Base-by-base conservation (phyloP, 768 basidiomycete species). In the Lactarius hatsudake region DNA sequence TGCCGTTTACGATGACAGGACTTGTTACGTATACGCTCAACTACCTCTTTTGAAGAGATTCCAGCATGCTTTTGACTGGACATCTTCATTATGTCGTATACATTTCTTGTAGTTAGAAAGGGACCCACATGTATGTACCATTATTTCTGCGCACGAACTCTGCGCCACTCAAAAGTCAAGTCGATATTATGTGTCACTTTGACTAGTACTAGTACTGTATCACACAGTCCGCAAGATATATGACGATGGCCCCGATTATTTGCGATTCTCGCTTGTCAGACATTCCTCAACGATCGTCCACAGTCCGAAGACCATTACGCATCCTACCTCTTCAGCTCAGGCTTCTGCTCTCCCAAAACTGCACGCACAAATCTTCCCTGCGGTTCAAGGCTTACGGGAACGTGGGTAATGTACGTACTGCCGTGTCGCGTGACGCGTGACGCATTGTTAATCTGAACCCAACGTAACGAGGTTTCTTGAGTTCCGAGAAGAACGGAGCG, bases 1-100 rank as follows among this genome's bases (percentile, higher is more conserved):
- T 71, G 69, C 68, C 64, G n/a, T 58, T 71, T 51, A 71, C 69
- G 1, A 65, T 71, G 61, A 71, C 67, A 2, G 69, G 67, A 28
- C 60, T 71, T 26, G 61, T 69, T 7, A 30, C 43, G 18, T 71
- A 71, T 59, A 69, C 67, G 17, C 69, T 71, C 7, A 42, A 69
- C 36, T 61, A 65, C 51, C 57, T 71, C 40, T 71, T 65, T 53
- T 71, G 59, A 68, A 28, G 15, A 34, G 18, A 7, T 61, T 53
- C 13, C 6, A 34, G 12, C n/a, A 53, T 28, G 2, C 63, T 7
- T 12, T 36, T 26, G 26, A 48, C 9, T 10, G 13, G 23, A 6
- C 42, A 18, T 23, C 7, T 36, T 30, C 17, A 9, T n/a, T 56
- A 3, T 36, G 36, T 36, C 36, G 9, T 48, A 32, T 48, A 23